Evolutionary conservation across 371 early-diverging fungal species (phyloP).

Genomic region (Mortierella sp.): DNA sequence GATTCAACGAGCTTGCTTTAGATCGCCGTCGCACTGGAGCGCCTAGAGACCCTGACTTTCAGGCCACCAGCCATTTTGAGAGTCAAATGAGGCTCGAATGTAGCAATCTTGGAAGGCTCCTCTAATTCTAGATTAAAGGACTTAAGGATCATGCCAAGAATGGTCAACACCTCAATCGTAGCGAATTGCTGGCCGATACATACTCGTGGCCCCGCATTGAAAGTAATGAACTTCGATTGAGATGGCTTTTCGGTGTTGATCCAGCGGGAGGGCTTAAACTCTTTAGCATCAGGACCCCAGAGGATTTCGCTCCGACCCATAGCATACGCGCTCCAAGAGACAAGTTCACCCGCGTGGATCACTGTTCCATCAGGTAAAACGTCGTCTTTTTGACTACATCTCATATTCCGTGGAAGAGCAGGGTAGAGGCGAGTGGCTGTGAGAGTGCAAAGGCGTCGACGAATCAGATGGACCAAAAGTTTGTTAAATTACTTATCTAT

Average conservation of each 20-base stretch:
- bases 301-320: constrained; percentile 67
- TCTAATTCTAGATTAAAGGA: constrained; percentile 58
- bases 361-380: constrained; percentile 72
- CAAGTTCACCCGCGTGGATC: constrained; percentile 61
- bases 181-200: constrained; percentile 66
- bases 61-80: too few relatives aligned
- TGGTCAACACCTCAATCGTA: constrained; percentile 62
- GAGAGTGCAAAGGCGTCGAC: constrained; percentile 6
- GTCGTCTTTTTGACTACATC: constrained; percentile 67
- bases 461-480: background rate
- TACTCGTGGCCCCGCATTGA: constrained; percentile 65
- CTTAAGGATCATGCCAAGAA: constrained; percentile 60
- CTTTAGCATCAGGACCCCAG: constrained; percentile 71
- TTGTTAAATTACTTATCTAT: background rate
- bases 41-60: too few relatives aligned
- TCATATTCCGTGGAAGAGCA: constrained; percentile 34
- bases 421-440: constrained; percentile 24
- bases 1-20: too few relatives aligned
- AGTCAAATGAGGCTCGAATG: too few relatives aligned
- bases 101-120: constrained; percentile 17
- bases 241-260: constrained; percentile 33
- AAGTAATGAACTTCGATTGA: constrained; percentile 52
- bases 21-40: too few relatives aligned
- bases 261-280: constrained; percentile 79
- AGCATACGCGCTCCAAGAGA: constrained; percentile 63